These are phyloP conservation scores for Didymosphaeria variabile DNA, from an alignment of 2,329 filamentous ascomycete genomes.

Conservation along the genomic window DNA sequence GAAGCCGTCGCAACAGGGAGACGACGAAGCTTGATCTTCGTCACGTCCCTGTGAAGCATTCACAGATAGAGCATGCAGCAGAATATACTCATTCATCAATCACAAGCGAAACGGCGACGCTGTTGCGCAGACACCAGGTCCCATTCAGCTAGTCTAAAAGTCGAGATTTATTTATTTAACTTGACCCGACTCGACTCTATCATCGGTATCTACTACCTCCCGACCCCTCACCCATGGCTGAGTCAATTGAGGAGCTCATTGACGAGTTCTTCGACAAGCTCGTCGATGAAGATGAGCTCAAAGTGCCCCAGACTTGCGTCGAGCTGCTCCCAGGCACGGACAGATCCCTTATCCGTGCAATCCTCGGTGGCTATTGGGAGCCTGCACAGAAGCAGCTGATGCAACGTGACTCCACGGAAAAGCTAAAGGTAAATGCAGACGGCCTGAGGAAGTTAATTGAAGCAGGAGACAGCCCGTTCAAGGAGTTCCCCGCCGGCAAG, in stretches of 20 bases:
- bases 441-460: too few species aligned
- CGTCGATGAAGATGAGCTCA: not conserved
- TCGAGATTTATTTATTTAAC: too few species aligned
- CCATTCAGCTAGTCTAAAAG: not conserved
- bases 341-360: not conserved
- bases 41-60: not conserved
- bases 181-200: too few species aligned
- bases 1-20: not conserved
- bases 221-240: too few species aligned
- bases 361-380: not conserved
- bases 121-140: not conserved
- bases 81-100: not conserved
- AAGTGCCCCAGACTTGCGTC: not conserved
- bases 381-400: not conserved
- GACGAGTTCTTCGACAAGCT: too few species aligned
- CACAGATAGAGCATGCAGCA: not conserved
- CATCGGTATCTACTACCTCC: too few species aligned
- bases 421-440: too few species aligned
- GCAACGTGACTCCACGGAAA: not conserved
- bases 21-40: not conserved
- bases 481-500: too few species aligned
- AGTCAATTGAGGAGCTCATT: too few species aligned
- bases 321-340: not conserved
- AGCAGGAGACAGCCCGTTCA: too few species aligned
- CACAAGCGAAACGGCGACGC: not conserved